These are phyloP conservation scores for Lactarius psammicola DNA, from an alignment of 768 basidiomycete genomes.

Conservation along the genomic window DNA sequence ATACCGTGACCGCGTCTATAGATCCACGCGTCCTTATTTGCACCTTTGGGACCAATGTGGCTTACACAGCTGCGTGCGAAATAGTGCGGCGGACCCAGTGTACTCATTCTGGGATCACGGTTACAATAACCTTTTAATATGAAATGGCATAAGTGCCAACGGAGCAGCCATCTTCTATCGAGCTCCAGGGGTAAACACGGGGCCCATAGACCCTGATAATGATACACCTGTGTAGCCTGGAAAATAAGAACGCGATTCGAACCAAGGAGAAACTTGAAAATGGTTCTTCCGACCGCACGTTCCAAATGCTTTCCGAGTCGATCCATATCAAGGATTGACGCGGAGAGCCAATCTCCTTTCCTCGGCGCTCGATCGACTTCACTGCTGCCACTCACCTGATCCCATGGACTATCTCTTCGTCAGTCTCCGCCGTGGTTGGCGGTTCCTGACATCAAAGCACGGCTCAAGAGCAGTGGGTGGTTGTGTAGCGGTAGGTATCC, in stretches of 20 bases:
- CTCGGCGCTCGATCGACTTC: neutral
- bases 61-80: neutral
- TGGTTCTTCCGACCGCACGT: neutral
- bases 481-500: neutral
- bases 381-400: neutral
- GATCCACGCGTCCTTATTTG: neutral
- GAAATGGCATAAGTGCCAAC: neutral
- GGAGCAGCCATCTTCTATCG: neutral
- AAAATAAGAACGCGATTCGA: neutral
- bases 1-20: neutral
- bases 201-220: neutral
- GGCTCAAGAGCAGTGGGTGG: neutral
- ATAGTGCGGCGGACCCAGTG: neutral
- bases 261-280: neutral
- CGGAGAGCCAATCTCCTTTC: neutral
- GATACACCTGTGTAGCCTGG: neutral
- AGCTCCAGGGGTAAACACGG: neutral
- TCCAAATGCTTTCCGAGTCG: neutral
- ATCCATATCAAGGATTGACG: neutral
- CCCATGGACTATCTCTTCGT: neutral
- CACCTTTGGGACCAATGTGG: neutral
- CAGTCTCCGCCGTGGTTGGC: neutral
- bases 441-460: neutral
- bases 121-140: neutral
- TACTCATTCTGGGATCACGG: neutral